Evolutionary conservation across 1,284 basidiomycete species (phyloP).

Genomic region (Anthracocystis panici-leucophaei): DNA sequence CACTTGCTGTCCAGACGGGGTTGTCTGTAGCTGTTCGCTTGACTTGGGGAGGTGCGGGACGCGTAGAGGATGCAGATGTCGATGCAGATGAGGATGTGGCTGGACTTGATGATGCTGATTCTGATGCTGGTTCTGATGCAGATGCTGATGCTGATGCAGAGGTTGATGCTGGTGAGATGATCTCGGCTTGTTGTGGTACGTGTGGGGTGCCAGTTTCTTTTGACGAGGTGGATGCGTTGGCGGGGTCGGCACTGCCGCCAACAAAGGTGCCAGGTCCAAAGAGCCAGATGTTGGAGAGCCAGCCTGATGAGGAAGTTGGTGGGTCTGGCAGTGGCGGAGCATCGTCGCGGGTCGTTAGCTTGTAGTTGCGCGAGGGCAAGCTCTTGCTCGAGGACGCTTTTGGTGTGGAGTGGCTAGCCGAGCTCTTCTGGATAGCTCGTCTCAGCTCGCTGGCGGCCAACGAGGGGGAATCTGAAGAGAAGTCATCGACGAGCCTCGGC

Average conservation of each 20-base stretch:
- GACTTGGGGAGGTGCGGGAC: not conserved
- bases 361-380: slow-evolving; percentile 37
- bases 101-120: slow-evolving; percentile 7
- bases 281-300: slow-evolving; percentile 45
- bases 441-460: slow-evolving; percentile 36
- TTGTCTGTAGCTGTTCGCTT: slow-evolving; percentile 37
- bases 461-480: slow-evolving; percentile 40
- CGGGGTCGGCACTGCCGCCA: not conserved
- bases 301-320: slow-evolving; percentile 20
- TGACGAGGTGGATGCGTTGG: not conserved
- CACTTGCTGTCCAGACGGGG: slow-evolving; percentile 46
- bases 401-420: slow-evolving; percentile 12
- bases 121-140: slow-evolving; percentile 1
- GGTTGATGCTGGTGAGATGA: slow-evolving; percentile 7
- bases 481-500: slow-evolving; percentile 34
- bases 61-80: not conserved
- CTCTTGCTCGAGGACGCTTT: slow-evolving; percentile 37
- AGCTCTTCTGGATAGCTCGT: slow-evolving; percentile 22
- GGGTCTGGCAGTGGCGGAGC: slow-evolving; percentile 17
- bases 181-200: slow-evolving; percentile 1
- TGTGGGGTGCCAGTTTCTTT: not conserved
- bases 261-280: slow-evolving; percentile 39
- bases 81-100: slow-evolving; percentile 1
- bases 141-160: slow-evolving; percentile 5
- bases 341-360: not conserved